phyloP scores from a whole-genome alignment of 2,329 filamentous ascomycete genomes.

The Colletotrichum sp. region DNA sequence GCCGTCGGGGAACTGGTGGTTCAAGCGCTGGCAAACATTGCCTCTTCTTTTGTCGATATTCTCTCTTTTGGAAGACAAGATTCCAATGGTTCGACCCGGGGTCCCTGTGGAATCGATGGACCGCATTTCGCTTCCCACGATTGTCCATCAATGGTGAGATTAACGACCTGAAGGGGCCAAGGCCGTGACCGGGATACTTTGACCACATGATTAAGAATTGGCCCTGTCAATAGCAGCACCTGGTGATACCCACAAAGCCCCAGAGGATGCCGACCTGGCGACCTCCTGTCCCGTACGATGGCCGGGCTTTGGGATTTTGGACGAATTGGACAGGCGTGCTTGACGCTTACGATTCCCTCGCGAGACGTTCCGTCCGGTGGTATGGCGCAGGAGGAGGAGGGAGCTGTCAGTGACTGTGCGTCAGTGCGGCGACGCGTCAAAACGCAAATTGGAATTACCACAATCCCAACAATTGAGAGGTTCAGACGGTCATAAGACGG shows the following conservation, averaged over 20 bases:
- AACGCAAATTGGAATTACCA: background rate
- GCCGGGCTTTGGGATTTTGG: background rate
- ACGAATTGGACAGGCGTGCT: background rate
- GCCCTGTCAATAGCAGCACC: background rate
- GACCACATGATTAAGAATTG: slow-evolving; percentile 17
- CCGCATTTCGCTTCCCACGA: slow-evolving; percentile 18
- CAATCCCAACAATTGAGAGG: background rate
- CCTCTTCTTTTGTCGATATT: background rate
- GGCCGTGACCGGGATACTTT: background rate
- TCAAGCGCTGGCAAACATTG: background rate
- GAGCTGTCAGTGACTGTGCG: background rate
- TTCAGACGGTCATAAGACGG: background rate
- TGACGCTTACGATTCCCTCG: background rate
- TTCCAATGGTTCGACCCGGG: background rate
- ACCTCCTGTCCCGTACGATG: background rate
- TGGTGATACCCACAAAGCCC: background rate
- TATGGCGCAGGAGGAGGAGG: background rate
- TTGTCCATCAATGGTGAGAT: slow-evolving; percentile 15
- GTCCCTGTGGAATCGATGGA: background rate
- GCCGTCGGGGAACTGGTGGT: background rate
- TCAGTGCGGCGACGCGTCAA: background rate
- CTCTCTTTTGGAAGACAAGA: background rate
- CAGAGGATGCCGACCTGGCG: background rate
- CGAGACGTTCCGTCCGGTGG: background rate
- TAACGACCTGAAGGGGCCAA: slow-evolving; percentile 17